Evolutionary conservation across 2,329 filamentous ascomycete genomes (phyloP), one percentile per base, ranked within the genome.

Genomic region (Emergomyces orientalis): DNA sequence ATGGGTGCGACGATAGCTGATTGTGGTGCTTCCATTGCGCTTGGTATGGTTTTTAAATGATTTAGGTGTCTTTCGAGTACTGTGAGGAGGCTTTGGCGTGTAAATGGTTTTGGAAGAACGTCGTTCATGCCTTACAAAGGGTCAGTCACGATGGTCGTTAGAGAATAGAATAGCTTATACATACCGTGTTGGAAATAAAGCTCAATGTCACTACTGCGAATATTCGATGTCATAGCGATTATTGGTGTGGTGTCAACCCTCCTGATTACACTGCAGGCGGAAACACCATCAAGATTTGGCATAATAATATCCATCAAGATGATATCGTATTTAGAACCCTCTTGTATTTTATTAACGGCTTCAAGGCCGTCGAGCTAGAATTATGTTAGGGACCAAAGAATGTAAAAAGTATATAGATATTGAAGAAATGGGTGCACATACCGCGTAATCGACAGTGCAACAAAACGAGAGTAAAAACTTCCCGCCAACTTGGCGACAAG

Each of bases 151-250:
- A 34, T 30, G 27, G 13, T 14, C 41, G 32, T 22, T n/a, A 49
- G 30, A 14, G 45, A 22, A 47, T 25, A 4, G 45, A 49, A 32
- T 49, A 27, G 22, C 13, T 27, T 25, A 39, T 39, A 32, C 88
- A 80, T 83, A 94, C 92, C 94, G 78, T 96, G 92, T 70, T 93
- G 88, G 78, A 97, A 97, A 74, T 99, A 99, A 78, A 95, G 92
- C 61, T 93, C 90, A 65, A 97, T 95, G 73, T 99, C 94, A 71
- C 97, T 93, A 65, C 91, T 92, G 67, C 94, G 86, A 67, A 99
- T 97, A 72, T 97, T 99, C 3, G 93, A 97, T 2, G 94, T 99
- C 94, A 99, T 97, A 56, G 94, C 94, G 63, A 99, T 90, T 70
- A 99, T 95, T 0, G 94, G 94, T 6, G 87, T 85, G 45, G 86